Evolutionary conservation across 1,284 basidiomycete species (phyloP).

Genomic region (Ganoderma boninense): DNA sequence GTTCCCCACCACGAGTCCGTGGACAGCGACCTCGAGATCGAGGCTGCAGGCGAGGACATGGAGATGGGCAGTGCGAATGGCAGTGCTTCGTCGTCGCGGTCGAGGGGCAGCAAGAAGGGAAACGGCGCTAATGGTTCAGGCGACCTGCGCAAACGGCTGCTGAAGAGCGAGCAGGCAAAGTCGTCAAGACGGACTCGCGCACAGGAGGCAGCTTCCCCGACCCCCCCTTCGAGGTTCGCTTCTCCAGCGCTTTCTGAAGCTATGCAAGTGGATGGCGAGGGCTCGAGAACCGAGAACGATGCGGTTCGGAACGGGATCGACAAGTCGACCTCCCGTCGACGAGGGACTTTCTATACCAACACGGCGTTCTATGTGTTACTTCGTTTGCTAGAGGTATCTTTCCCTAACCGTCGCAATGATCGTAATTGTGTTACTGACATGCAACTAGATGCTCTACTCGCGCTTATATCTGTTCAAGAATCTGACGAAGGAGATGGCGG

Average conservation of each 20-base stretch:
- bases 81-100: conserved; percentile 45
- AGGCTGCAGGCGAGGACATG: conserved; percentile 55
- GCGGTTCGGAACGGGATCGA: conserved; percentile 26
- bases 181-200: conserved; percentile 66
- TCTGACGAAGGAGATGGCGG: conserved; percentile 61
- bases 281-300: conserved; percentile 25
- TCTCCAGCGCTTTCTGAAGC: conserved; percentile 62
- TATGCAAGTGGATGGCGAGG: conserved; percentile 46
- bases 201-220: conserved; percentile 49
- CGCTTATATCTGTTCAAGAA: conserved; percentile 86
- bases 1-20: conserved; percentile 50
- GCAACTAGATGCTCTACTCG: conserved; percentile 80
- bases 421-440: conserved; percentile 4
- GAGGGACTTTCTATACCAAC: conserved; percentile 87
- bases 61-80: conserved; percentile 53
- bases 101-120: conserved; percentile 48
- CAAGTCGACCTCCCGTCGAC: conserved; percentile 48
- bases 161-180: conserved; percentile 84
- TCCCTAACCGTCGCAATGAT: background rate
- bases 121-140: conserved; percentile 52
- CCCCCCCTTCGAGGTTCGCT: conserved; percentile 56
- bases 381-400: conserved; percentile 82
- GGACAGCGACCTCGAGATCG: conserved; percentile 61
- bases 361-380: conserved; percentile 89
- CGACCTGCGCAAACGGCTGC: conserved; percentile 75